A percentile compares a stretch with the other conserved stretches of the same genome.
Conservation (phyloP, 805 yeast genomes). For the Cephaloascus fragrans region DNA sequence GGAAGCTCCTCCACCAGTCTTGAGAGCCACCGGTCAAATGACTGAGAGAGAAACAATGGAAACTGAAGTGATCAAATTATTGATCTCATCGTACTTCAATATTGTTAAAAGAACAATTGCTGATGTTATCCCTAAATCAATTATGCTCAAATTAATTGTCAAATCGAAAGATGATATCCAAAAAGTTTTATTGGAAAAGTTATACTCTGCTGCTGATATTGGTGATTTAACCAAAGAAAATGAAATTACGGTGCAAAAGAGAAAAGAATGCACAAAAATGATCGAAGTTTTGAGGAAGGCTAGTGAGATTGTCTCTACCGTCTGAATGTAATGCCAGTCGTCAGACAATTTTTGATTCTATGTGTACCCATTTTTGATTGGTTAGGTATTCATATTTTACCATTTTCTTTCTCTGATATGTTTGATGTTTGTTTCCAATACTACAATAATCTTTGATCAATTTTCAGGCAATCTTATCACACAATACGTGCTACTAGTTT, state of each 20-base stretch:
- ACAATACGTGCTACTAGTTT: too few species aligned
- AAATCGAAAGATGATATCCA: constrained; percentile 83
- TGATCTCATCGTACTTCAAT: constrained; percentile 82
- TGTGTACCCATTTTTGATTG: too few species aligned
- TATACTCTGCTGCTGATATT: constrained; percentile 69
- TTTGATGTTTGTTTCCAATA: too few species aligned
- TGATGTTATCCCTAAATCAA: constrained; percentile 90
- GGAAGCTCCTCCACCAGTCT: constrained; percentile 96
- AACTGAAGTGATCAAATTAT: constrained; percentile 90
- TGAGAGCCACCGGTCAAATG: constrained; percentile 87
- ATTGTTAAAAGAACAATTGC: constrained; percentile 92
- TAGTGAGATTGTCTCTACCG: constrained; percentile 59
- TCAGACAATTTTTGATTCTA: too few species aligned
- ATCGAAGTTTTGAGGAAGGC: constrained; percentile 87
- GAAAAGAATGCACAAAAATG: constrained; percentile 93
- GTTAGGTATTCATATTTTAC: too few species aligned
- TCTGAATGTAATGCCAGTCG: not conserved
- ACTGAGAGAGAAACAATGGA: constrained; percentile 94
- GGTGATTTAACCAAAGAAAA: constrained; percentile 82
- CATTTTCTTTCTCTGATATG: too few species aligned
- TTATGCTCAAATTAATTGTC: constrained; percentile 85
- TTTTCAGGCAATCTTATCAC: too few species aligned
- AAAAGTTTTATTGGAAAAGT: constrained; percentile 76
- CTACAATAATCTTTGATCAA: too few species aligned
- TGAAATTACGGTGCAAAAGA: constrained; percentile 83